Evolutionary conservation across 192 early-diverging fungal species (phyloP).

Genomic region (Dimargaris cristalligena): DNA sequence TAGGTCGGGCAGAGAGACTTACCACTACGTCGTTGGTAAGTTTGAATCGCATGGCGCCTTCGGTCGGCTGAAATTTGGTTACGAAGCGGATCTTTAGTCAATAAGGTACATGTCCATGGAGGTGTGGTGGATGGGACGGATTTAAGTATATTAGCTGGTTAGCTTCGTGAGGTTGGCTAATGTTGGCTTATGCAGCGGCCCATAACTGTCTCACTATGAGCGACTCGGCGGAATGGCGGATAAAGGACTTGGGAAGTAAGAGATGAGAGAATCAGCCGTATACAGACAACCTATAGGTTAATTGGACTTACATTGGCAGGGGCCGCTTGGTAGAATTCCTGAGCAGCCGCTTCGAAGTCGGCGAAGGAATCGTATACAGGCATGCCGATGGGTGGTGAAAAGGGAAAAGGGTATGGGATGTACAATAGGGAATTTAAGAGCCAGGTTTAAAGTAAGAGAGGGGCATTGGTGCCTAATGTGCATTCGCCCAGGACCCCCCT

Average conservation of each 20-base stretch:
- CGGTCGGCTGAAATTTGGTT: neutral
- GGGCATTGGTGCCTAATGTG: neutral
- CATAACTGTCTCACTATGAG: too few relatives aligned
- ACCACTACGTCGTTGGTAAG: slow-evolving; percentile 9
- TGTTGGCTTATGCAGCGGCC: too few relatives aligned
- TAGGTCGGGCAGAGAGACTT: too few relatives aligned
- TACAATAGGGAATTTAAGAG: neutral
- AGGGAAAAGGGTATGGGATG: neutral
- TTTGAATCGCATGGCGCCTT: slow-evolving; percentile 5
- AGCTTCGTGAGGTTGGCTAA: too few relatives aligned
- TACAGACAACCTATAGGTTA: neutral
- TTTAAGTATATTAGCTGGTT: neutral
- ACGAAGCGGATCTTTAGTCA: neutral
- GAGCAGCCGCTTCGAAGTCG: neutral
- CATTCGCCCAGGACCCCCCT: neutral
- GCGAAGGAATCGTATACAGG: neutral
- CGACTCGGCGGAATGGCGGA: too few relatives aligned
- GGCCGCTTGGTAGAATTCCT: neutral
- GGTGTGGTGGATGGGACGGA: neutral
- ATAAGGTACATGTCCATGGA: neutral
- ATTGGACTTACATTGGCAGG: neutral
- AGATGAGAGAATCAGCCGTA: neutral
- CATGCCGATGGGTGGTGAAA: neutral
- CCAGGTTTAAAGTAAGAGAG: neutral
- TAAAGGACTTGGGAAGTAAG: neutral